Evolutionary conservation across 2,329 filamentous ascomycete genomes (phyloP).

Genomic region (Capronia epimyces): DNA sequence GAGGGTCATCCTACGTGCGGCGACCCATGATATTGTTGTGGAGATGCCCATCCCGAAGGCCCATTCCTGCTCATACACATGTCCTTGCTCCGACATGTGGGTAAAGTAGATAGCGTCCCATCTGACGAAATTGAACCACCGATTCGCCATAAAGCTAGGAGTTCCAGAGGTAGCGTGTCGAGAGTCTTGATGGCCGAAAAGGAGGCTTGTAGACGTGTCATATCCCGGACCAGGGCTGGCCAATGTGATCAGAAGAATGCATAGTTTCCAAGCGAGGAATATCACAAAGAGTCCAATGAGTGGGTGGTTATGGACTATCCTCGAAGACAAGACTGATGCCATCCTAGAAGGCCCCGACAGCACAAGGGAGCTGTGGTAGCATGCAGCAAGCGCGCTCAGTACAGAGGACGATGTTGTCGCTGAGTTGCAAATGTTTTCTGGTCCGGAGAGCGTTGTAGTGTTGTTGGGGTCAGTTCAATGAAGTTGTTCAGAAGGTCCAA

Average conservation of each 20-base stretch:
- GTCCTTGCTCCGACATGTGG: constrained; percentile 49
- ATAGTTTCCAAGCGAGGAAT: constrained; percentile 53
- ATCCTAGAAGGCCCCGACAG: neutral
- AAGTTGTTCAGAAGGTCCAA: no score
- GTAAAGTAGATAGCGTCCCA: constrained; percentile 62
- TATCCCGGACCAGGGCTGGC: constrained; percentile 55
- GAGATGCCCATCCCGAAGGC: constrained; percentile 55
- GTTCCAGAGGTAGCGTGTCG: neutral
- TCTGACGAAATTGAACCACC: constrained; percentile 46
- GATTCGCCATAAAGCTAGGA: constrained; percentile 21
- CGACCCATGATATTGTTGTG: constrained; percentile 14
- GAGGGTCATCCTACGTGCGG: constrained; percentile 26
- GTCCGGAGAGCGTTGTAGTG: no score
- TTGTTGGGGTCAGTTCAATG: no score
- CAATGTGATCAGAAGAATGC: constrained; percentile 48
- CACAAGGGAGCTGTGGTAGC: neutral
- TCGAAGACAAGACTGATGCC: neutral
- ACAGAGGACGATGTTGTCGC: no score
- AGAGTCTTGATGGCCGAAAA: constrained; percentile 31
- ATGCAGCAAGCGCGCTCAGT: no score
- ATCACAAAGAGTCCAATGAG: constrained; percentile 21
- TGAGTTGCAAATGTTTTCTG: no score
- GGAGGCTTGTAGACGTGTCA: constrained; percentile 56
- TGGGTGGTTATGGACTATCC: constrained; percentile 4
- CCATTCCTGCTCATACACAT: constrained; percentile 61